These are phyloP conservation scores for Aspergillus sp. DNA, from an alignment of 2,329 filamentous ascomycete species.

Conservation along the genomic window DNA sequence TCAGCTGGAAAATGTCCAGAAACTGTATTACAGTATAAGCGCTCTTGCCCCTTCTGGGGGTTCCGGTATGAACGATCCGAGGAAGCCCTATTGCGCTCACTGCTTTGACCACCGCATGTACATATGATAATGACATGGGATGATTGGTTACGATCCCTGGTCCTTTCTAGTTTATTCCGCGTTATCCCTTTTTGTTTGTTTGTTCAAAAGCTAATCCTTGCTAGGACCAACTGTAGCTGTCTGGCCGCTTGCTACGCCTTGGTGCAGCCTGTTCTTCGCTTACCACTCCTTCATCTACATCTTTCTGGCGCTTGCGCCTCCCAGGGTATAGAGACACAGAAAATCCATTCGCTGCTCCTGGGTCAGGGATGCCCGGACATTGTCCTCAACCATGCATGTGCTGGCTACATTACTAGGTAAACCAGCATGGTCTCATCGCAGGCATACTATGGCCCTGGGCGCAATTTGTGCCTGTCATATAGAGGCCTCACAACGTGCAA, in stretches of 20 bases:
- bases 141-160: neutral
- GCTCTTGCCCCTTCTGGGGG: neutral
- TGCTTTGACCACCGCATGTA: neutral
- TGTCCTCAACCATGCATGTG: neutral
- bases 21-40: neutral
- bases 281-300: neutral
- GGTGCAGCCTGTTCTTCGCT: neutral
- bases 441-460: conserved; percentile 1
- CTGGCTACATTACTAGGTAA: neutral
- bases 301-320: neutral
- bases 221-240: neutral
- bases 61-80: neutral
- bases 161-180: neutral
- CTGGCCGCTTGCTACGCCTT: neutral
- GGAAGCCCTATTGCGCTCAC: neutral
- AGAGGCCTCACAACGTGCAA: neutral
- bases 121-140: neutral
- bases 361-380: neutral
- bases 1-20: neutral
- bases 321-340: neutral
- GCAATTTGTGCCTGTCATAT: conserved; percentile 3
- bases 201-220: neutral
- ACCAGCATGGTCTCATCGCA: neutral
- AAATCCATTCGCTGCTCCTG: neutral
- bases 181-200: neutral